Base-by-base conservation (phyloP, 306 rosid genomes). In the Trichosanthes truncata region DNA sequence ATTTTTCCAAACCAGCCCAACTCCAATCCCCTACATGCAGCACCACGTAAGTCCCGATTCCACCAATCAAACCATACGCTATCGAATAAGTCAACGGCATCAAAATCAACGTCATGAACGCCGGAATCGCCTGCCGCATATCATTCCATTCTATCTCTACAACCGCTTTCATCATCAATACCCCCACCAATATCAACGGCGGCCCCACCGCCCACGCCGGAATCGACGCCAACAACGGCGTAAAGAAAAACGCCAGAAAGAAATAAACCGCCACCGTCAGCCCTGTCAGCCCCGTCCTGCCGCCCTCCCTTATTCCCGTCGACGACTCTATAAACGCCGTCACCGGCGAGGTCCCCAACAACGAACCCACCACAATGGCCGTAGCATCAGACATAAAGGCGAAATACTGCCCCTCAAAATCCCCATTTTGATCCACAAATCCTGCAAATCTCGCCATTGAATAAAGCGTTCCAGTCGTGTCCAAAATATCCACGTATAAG, bases 151-250 rank as follows among this genome's bases (percentile, higher is more conserved):
- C 81, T 18, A 96, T 86, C 83, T 96, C 98, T 78, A 91, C 96
- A 78, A 96, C 97, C 2, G 99, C 88, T 38, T 84, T 91, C 98
- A 96, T 96, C 99, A 96, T 96, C 86, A 96, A 25, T 36, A 96
- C 99, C 0, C 99, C 99, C 21, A 96, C 99, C 75, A 96, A 43
- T 25, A 96, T 93, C 91, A 96, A 55, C 82, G 99, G 99, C 35
- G 99, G 98, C 4, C 99, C 99, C 79, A 96, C 99, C 77, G 99
- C 99, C 99, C 99, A 96, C 4, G 97, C 91, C 33, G 99, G 99
- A 45, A 96, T 96, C 21, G 99, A 93, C 26, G 99, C 99, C 87
- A 96, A 29, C 77, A 96, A 56, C 84, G 99, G 99, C 78, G 99
- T 96, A 56, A 96, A 89, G 83, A 96, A 96, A 20, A 96, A 85